Percentiles rank a stretch among this genome's conserved stretches.
Evolutionary conservation across 352 stramenopile species (phyloP).

Genomic region (Globisporangium perplexum): DNA sequence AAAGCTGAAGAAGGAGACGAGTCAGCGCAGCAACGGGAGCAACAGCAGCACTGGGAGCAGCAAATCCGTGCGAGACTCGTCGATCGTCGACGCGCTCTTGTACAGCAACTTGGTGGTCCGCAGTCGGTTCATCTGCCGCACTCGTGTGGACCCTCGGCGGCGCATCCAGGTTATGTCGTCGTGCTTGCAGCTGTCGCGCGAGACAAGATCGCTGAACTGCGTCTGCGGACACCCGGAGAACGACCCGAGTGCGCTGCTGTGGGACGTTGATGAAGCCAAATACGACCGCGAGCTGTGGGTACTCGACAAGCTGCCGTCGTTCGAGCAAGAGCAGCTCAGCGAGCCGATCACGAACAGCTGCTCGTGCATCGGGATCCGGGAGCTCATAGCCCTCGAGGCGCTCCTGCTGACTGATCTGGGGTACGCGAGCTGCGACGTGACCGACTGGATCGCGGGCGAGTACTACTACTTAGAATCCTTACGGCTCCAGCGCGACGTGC

Average conservation of each 20-base stretch:
- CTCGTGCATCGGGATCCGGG: slow-evolving; percentile 62
- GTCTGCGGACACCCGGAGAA: slow-evolving; percentile 70
- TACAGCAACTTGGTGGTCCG: slow-evolving; percentile 80
- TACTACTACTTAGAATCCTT: slow-evolving; percentile 76
- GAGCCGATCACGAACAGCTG: slow-evolving; percentile 31
- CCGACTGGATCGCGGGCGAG: slow-evolving; percentile 66
- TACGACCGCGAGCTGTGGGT: slow-evolving; percentile 58
- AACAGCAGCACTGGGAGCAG: slow-evolving; percentile 4
- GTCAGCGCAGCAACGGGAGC: slow-evolving; percentile 4
- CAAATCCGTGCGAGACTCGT: slow-evolving; percentile 40
- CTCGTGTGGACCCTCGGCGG: slow-evolving; percentile 61
- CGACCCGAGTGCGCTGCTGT: slow-evolving; percentile 51
- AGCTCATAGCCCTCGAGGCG: slow-evolving; percentile 70
- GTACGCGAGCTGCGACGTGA: slow-evolving; percentile 75
- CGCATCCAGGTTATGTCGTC: slow-evolving; percentile 64
- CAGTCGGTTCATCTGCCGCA: slow-evolving; percentile 74
- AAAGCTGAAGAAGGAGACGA: slow-evolving; percentile 7
- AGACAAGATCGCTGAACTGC: slow-evolving; percentile 65
- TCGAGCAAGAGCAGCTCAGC: slow-evolving; percentile 33
- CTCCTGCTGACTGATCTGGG: slow-evolving; percentile 70
- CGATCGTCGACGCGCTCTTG: slow-evolving; percentile 69
- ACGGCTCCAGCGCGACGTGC: slow-evolving; percentile 69
- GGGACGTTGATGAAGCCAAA: slow-evolving; percentile 75
- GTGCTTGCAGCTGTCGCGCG: slow-evolving; percentile 64
- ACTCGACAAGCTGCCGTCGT: slow-evolving; percentile 56